phyloP scores from a whole-genome alignment of 352 stramenopile species.

The Hyphochytrium catenoides region DNA sequence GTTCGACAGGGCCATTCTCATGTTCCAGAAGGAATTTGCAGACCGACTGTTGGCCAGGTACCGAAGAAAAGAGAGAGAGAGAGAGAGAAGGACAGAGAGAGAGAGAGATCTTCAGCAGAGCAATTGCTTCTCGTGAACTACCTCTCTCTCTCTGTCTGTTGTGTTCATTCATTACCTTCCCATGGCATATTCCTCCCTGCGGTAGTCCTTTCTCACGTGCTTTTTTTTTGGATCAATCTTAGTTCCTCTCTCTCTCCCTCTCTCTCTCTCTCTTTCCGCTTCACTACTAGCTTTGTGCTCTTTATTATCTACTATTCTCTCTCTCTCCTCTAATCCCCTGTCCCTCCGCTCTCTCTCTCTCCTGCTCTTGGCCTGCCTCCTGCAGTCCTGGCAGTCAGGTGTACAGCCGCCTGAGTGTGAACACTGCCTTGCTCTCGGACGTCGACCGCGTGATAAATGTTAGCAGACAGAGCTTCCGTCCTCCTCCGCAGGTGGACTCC shows the following conservation, averaged over 20 bases:
- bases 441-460: constrained; percentile 31
- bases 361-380: too few relatives aligned
- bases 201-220: too few relatives aligned
- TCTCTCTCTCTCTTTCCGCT: too few relatives aligned
- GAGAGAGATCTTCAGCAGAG: not conserved
- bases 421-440: constrained; percentile 38
- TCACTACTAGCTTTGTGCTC: too few relatives aligned
- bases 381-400: constrained; percentile 30
- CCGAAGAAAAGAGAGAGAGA: too few relatives aligned
- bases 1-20: constrained; percentile 32
- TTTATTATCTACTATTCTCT: not conserved
- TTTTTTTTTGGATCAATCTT: too few relatives aligned
- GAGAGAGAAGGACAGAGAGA: too few relatives aligned
- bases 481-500: constrained; percentile 24
- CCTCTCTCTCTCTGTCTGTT: not conserved
- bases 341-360: too few relatives aligned
- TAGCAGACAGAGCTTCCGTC: constrained; percentile 28
- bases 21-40: constrained; percentile 61
- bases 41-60: constrained; percentile 34
- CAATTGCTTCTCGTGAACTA: not conserved
- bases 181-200: too few relatives aligned
- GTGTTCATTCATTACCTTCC: too few relatives aligned
- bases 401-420: constrained; percentile 50
- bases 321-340: not conserved
- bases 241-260: too few relatives aligned